Percentiles rank a stretch among this genome's conserved stretches.
These are phyloP conservation scores for Lasiodiplodia hormozganensis DNA, from an alignment of 2,329 filamentous ascomycete species.

Conservation along the genomic window DNA sequence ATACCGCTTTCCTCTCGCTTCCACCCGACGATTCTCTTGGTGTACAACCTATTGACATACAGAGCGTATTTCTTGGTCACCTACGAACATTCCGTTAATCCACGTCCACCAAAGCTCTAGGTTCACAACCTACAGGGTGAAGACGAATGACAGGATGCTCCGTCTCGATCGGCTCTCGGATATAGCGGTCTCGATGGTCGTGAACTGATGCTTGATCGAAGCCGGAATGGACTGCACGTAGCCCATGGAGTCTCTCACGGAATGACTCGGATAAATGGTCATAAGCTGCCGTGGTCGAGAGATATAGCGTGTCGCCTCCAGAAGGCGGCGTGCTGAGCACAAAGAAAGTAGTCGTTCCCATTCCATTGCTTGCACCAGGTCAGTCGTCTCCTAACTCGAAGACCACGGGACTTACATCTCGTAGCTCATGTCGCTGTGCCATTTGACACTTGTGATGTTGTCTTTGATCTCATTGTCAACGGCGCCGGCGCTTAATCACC, in stretches of 20 bases:
- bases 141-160: constrained; percentile 31
- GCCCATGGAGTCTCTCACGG: constrained; percentile 30
- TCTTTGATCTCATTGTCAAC: constrained; percentile 26
- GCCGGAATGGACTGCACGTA: constrained; percentile 30
- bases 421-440: constrained; percentile 27
- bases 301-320: constrained; percentile 15
- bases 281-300: constrained; percentile 18
- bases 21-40: constrained; percentile 31
- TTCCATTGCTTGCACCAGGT: constrained; percentile 16
- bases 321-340: constrained; percentile 16
- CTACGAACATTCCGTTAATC: not conserved
- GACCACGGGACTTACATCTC: constrained; percentile 2
- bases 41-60: constrained; percentile 32
- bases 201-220: constrained; percentile 25
- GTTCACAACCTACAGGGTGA: constrained; percentile 24
- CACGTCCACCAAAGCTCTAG: too few relatives aligned
- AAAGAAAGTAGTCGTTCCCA: constrained; percentile 25
- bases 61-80: constrained; percentile 32
- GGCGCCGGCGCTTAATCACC: not conserved
- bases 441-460: constrained; percentile 23
- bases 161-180: constrained; percentile 23
- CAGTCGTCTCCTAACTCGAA: not conserved
- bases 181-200: constrained; percentile 27
- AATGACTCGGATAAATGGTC: constrained; percentile 28
- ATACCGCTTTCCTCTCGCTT: constrained; percentile 31